These are phyloP conservation scores for Cicer arietinum DNA, from an alignment of 306 rosid species.

Conservation along the genomic window DNA sequence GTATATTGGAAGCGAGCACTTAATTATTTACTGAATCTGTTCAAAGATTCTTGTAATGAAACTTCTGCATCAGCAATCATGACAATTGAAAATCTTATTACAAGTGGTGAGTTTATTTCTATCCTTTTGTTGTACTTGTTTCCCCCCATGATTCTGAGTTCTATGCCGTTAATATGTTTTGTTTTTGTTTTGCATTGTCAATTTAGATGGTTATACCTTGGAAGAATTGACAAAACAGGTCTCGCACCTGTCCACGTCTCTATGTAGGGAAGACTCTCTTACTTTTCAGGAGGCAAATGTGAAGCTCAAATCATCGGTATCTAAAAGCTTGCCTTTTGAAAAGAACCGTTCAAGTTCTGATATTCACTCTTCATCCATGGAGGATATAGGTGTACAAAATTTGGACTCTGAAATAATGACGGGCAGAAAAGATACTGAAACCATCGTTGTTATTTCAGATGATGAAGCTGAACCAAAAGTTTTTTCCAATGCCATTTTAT, in stretches of 20 bases:
- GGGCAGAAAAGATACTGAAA: constrained; percentile 43
- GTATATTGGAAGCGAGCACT: constrained; percentile 86
- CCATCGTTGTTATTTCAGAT: constrained; percentile 77
- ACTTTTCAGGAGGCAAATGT: constrained; percentile 48
- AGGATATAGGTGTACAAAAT: constrained; percentile 50
- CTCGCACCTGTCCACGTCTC: constrained; percentile 66
- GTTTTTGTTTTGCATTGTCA: constrained; percentile 46
- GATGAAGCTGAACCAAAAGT: constrained; percentile 63
- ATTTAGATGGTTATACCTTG: constrained; percentile 62
- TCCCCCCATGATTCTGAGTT: neutral
- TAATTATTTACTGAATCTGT: constrained; percentile 63
- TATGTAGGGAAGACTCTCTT: constrained; percentile 62
- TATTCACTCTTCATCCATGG: constrained; percentile 49
- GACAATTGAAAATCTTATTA: constrained; percentile 71
- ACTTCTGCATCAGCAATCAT: constrained; percentile 54
- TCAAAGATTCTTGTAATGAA: constrained; percentile 61
- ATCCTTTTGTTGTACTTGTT: constrained; percentile 18
- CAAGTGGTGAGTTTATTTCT: constrained; percentile 60
- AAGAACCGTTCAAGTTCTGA: constrained; percentile 50
- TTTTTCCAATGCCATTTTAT: constrained; percentile 43
- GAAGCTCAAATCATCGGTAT: constrained; percentile 46
- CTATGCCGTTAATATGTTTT: constrained; percentile 37
- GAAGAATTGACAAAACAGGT: constrained; percentile 77
- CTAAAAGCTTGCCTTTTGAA: constrained; percentile 50
- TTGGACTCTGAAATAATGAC: constrained; percentile 45